Percentiles rank a stretch among this genome's conserved stretches.
phyloP scores from a whole-genome alignment of 2,329 filamentous ascomycete genomes.

The Aureobasidium sp. region DNA sequence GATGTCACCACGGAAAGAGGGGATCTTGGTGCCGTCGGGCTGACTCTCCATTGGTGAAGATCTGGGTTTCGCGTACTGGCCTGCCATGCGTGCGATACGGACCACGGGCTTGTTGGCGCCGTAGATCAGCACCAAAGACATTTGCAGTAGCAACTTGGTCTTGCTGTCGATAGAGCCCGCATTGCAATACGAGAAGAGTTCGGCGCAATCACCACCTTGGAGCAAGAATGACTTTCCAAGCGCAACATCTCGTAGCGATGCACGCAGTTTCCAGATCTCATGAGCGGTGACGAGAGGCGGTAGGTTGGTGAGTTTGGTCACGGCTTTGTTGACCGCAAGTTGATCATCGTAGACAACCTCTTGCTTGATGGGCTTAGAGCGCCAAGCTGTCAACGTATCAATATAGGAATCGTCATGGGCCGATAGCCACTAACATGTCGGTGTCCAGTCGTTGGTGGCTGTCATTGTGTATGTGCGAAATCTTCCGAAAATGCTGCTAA shows the following conservation, averaged over 20 bases:
- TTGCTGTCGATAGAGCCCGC: slow-evolving; percentile 87
- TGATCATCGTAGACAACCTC: slow-evolving; percentile 62
- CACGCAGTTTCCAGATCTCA: slow-evolving; percentile 74
- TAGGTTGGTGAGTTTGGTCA: slow-evolving; percentile 58
- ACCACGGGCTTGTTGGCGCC: slow-evolving; percentile 76
- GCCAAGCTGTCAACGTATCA: slow-evolving; percentile 54
- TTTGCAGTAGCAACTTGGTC: slow-evolving; percentile 92
- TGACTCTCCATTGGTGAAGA: slow-evolving; percentile 81
- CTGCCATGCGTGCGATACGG: slow-evolving; percentile 90
- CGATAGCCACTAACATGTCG: slow-evolving; percentile 29
- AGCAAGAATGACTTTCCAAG: slow-evolving; percentile 86
- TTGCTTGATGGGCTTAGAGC: slow-evolving; percentile 72
- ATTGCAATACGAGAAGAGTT: slow-evolving; percentile 94
- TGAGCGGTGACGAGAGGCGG: slow-evolving; percentile 73
- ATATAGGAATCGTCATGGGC: background rate
- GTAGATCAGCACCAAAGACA: slow-evolving; percentile 94
- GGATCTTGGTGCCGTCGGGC: slow-evolving; percentile 65
- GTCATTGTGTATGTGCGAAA: slow-evolving; percentile 1
- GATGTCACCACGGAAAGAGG: slow-evolving; percentile 91
- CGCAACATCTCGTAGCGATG: slow-evolving; percentile 76
- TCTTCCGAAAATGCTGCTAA: background rate
- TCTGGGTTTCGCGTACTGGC: slow-evolving; percentile 93
- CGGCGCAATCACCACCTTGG: slow-evolving; percentile 94
- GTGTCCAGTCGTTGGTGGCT: slow-evolving; percentile 30
- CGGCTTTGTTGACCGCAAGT: slow-evolving; percentile 51